Evolutionary conservation across 768 basidiomycete species (phyloP), one percentile per base, ranked within the genome.

Genomic region (Lactarius sanguifluus): DNA sequence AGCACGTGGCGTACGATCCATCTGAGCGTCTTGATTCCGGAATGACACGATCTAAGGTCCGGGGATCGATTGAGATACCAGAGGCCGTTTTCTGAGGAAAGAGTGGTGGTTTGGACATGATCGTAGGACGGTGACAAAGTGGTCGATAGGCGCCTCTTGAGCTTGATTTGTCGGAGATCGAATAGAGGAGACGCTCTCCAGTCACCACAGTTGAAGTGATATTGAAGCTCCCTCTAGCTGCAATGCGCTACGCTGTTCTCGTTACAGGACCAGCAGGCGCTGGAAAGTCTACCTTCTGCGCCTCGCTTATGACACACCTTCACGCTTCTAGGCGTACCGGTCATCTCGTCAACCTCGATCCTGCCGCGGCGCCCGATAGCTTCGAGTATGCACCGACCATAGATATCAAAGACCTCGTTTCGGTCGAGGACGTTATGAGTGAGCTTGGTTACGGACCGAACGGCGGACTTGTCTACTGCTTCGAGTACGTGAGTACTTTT

Each of bases 201-300:
- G 30, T 13, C n/a, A 50, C 23, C n/a, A 50, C 47, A 20, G n/a
- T 12, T 13, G 25, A 56, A 13, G n/a, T 6, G 20, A 34, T 20
- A 10, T 18, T 10, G n/a, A 38, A 23, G 34, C 43, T 25, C 59
- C 50, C 12, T 59, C 28, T 20, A 59, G 57, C 18, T 30, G 30
- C 40, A 52, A 94, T 94, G 92, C 89, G 92, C 67, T 94, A 94
- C 79, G 92, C 92, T 8, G 88, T 94, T 34, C 83, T 94, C 56
- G 85, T 94, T 59, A 91, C 90, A 63, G 97, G 97, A n/a, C 97
- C 97, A 57, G 97, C 97, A 2, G 97, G 97, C 59, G 94, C 97
- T 16, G 97, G 97, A 59, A 99, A 99, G 80, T 93, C 94, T 0
- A 98, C 97, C 0, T 96, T 99, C 73, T 91, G 92, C 71, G 81